Evolutionary conservation across 345 rosid species (phyloP).

Genomic region (Rhizophora mangle): DNA sequence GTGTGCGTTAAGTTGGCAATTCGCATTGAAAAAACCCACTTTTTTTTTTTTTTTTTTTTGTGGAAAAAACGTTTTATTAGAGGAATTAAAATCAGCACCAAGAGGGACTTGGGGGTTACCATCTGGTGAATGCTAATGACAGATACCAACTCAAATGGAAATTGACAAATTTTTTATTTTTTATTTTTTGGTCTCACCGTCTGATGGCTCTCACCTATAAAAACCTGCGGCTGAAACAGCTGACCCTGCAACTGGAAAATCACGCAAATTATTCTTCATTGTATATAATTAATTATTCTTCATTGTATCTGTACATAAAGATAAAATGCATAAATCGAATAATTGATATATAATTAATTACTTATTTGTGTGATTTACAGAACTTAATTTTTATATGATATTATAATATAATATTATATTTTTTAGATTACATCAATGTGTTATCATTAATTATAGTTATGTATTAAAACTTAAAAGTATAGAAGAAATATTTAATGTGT

Average conservation of each 20-base stretch:
- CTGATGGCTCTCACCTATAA: conserved; percentile 27
- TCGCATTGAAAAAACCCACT: neutral
- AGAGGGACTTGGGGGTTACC: conserved; percentile 12
- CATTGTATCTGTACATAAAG: too few relatives aligned
- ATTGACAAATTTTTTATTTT: conserved; percentile 12
- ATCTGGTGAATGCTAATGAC: conserved; percentile 50
- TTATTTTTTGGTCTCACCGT: conserved; percentile 5
- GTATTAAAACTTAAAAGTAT: too few relatives aligned
- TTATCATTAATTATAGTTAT: too few relatives aligned
- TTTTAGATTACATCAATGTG: too few relatives aligned
- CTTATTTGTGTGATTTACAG: too few relatives aligned
- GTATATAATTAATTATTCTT: too few relatives aligned
- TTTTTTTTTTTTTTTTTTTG: neutral
- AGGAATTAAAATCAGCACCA: conserved; percentile 22
- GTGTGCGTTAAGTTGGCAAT: conserved; percentile 16
- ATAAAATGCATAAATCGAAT: too few relatives aligned
- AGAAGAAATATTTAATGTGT: too few relatives aligned
- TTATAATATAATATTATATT: too few relatives aligned
- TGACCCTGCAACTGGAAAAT: conserved; percentile 13
- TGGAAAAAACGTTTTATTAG: conserved; percentile 18
- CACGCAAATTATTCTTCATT: too few relatives aligned
- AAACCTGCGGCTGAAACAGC: conserved; percentile 22
- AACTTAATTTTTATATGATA: too few relatives aligned
- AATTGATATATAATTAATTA: too few relatives aligned
- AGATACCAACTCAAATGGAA: conserved; percentile 42